Conservation (phyloP, 2,329 filamentous ascomycete genomes). For the Venturia pyrina region DNA sequence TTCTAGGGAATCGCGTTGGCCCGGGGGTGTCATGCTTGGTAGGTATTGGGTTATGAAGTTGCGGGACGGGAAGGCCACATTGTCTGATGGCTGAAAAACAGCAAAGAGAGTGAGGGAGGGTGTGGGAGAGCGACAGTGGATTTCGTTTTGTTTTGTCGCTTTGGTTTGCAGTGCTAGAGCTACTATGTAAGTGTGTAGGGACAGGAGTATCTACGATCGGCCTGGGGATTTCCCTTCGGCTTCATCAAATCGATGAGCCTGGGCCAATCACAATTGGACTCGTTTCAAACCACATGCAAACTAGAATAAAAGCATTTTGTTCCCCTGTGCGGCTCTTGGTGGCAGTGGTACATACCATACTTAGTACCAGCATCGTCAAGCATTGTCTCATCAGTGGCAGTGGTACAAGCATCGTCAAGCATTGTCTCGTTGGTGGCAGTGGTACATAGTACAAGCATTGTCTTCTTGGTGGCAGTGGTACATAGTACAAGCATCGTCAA, state of each 20-base stretch:
- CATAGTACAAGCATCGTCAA: no score
- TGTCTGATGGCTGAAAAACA: background rate
- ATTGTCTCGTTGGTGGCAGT: no score
- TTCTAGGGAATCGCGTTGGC: slow-evolving; percentile 78
- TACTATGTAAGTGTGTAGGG: background rate
- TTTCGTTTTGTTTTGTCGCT: background rate
- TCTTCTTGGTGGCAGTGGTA: background rate
- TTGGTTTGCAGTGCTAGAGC: background rate
- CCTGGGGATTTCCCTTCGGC: background rate
- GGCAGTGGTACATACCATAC: no score
- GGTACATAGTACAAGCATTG: no score
- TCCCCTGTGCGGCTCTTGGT: background rate
- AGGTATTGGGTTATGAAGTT: background rate
- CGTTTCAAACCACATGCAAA: background rate
- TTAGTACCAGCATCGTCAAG: no score
- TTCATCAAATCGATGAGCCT: background rate
- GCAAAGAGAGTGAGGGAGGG: background rate
- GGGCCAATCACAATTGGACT: background rate
- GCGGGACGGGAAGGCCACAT: background rate
- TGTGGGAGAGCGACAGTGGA: background rate
- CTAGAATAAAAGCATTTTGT: background rate
- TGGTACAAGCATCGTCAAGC: no score
- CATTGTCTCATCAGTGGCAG: background rate
- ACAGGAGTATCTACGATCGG: background rate
- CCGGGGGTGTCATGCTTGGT: slow-evolving; percentile 1